Evolutionary conservation across 2,329 filamentous ascomycete genomes (phyloP), one percentile per base, ranked within the genome.

Genomic region (Phyllosticta citriasiana): DNA sequence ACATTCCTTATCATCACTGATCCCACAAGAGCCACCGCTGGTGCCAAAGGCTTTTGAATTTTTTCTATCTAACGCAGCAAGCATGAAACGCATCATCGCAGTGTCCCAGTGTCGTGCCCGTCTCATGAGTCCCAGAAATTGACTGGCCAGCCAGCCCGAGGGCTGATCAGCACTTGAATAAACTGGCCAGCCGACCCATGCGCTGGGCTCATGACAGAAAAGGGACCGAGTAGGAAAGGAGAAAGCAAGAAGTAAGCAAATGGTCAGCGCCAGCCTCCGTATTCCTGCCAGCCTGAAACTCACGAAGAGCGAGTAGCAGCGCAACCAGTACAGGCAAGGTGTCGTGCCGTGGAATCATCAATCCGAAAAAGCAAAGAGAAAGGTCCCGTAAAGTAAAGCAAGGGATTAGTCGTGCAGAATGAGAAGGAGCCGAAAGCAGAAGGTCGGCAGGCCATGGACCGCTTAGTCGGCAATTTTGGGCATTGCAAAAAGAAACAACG

Each of bases 11-110:
- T 47, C 14, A 19, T 47, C 16, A 40, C 33, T n/a, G 7, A n/a
- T 47, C 14, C 16, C 12, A 47, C 16, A 47, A n/a, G 22, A 19
- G 22, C 2, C 5, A 9, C 35, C 12, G 7, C 56, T 60, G 58
- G 58, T 60, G 40, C 53, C 40, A 24, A 60, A 53, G 40, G 53
- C 25, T 26, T 59, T 56, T 24, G 10, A 16, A 53, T 9, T 60
- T 53, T 56, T 51, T 35, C 52, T 60, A 56, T 52, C 19, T 25
- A 26, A 24, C 12, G 9, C 8, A 53, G 22, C n/a, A 35, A 51
- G 5, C 30, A 51, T 19, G n/a, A 14, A 35, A 12, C 50, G n/a
- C 2, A 54, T 47, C 40, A 47, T 47, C 2, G n/a, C 6, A 16
- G 27, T 12, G 19, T 14, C 47, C 24, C 40, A 16, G 52, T 6